Evolutionary conservation across 2,329 filamentous ascomycete genomes (phyloP).

Genomic region (Aureobasidium melanogenum): DNA sequence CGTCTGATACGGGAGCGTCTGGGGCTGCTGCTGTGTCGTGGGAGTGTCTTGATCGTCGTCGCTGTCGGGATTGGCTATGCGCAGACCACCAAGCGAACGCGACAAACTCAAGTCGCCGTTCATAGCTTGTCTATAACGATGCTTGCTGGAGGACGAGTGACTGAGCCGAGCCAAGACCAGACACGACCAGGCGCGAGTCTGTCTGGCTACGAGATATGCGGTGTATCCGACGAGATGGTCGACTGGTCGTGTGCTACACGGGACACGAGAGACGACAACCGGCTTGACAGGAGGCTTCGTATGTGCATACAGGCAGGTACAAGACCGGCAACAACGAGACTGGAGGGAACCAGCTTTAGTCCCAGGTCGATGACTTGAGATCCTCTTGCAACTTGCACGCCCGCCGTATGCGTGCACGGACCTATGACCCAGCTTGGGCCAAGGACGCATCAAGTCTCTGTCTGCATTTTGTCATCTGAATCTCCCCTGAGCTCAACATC

Average conservation of each 20-base stretch:
- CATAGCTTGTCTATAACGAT: constrained; percentile 46
- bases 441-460: not conserved
- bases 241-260: not conserved
- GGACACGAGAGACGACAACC: constrained; percentile 1
- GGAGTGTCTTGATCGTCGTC: constrained; percentile 6
- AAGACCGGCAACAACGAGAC: not conserved
- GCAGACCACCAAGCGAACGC: constrained; percentile 83
- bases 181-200: constrained; percentile 9
- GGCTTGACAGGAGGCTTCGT: not conserved
- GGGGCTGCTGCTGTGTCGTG: constrained; percentile 25
- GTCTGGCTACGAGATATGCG: constrained; percentile 9
- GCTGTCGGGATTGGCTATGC: constrained; percentile 77
- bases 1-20: constrained; percentile 17
- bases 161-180: constrained; percentile 16
- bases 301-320: not conserved
- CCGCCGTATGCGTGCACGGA: not conserved
- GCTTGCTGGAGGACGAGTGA: constrained; percentile 7
- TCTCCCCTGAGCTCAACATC: not conserved
- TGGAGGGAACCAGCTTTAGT: not conserved
- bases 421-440: not conserved
- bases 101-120: constrained; percentile 88
- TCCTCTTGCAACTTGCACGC: not conserved
- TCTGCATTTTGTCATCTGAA: not conserved
- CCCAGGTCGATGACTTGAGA: not conserved
- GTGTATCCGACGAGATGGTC: constrained; percentile 4